These are phyloP conservation scores for Dictyostelium capitatum DNA, from an alignment of 78 protist species.

Conservation along the genomic window DNA sequence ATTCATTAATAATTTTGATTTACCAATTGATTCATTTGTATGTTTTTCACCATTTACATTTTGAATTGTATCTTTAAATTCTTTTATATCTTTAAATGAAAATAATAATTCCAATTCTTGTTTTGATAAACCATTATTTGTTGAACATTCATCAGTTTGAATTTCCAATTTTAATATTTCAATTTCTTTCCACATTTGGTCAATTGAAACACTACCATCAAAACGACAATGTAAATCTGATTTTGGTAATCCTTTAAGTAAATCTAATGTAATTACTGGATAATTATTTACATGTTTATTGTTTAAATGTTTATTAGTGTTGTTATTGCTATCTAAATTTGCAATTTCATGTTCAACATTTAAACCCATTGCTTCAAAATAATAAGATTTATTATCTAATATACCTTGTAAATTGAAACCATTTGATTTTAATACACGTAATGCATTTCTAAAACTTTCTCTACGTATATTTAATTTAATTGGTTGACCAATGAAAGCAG, in stretches of 20 bases:
- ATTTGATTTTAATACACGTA: slow-evolving; percentile 20
- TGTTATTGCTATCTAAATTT: too few species aligned
- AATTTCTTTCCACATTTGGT: slow-evolving; percentile 81
- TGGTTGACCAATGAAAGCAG: slow-evolving; percentile 65
- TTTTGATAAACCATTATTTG: not conserved
- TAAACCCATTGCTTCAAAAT: slow-evolving; percentile 63
- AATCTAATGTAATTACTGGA: slow-evolving; percentile 74
- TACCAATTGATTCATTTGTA: not conserved
- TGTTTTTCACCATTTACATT: not conserved
- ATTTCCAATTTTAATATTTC: not conserved
- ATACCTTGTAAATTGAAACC: slow-evolving; percentile 74
- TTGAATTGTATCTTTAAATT: slow-evolving; percentile 16
- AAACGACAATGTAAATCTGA: slow-evolving; percentile 85
- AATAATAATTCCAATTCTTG: not conserved
- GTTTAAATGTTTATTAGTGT: not conserved
- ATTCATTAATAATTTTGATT: slow-evolving; percentile 37
- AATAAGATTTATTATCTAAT: slow-evolving; percentile 12
- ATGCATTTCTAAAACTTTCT: slow-evolving; percentile 51
- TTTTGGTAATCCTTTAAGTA: slow-evolving; percentile 78
- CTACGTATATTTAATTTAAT: slow-evolving; percentile 34
- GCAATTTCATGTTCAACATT: not conserved
- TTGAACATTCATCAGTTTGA: not conserved
- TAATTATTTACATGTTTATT: not conserved
- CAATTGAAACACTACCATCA: slow-evolving; percentile 84
- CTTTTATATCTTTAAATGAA: not conserved